Evolutionary conservation across 495 filamentous ascomycete genomes (phyloP).

Genomic region (Pseudoneurospora amorphoporcata): DNA sequence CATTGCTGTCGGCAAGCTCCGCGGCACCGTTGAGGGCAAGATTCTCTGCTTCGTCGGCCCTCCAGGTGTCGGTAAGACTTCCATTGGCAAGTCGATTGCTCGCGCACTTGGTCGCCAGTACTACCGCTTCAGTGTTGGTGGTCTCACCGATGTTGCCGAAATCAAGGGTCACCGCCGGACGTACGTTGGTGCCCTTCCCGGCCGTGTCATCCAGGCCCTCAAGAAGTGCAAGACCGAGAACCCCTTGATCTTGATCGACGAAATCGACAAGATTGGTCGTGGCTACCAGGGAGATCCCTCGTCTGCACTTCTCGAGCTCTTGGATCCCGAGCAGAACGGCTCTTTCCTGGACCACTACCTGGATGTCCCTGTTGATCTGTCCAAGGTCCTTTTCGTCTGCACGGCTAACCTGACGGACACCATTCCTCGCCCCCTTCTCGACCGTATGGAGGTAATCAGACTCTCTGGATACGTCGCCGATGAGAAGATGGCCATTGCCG

Average conservation of each 20-base stretch:
- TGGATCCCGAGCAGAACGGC: constrained; percentile 96
- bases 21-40: constrained; percentile 96
- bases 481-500: constrained; percentile 98
- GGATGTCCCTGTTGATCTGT: constrained; percentile 96
- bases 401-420: constrained; percentile 99
- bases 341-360: constrained; percentile 98
- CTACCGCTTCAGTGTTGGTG: constrained; percentile 96
- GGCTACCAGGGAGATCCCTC: constrained; percentile 95
- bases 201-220: constrained; percentile 92
- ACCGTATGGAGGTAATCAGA: constrained; percentile 97
- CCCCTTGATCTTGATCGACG: constrained; percentile 91
- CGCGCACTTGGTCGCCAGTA: constrained; percentile 90
- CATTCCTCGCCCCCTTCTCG: constrained; percentile 85
- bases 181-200: constrained; percentile 92
- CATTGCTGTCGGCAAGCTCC: constrained; percentile 94
- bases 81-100: constrained; percentile 96
- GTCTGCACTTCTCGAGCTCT: constrained; percentile 84
- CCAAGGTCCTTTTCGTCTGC: constrained; percentile 97
- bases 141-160: constrained; percentile 95
- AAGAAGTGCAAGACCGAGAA: constrained; percentile 99
- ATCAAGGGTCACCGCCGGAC: constrained; percentile 97
- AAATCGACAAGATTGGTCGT: constrained; percentile 93
- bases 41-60: constrained; percentile 97
- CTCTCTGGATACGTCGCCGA: constrained; percentile 95
- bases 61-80: constrained; percentile 93